phyloP scores from a whole-genome alignment of 2,329 filamentous ascomycete genomes.

The Didymella glomerata region DNA sequence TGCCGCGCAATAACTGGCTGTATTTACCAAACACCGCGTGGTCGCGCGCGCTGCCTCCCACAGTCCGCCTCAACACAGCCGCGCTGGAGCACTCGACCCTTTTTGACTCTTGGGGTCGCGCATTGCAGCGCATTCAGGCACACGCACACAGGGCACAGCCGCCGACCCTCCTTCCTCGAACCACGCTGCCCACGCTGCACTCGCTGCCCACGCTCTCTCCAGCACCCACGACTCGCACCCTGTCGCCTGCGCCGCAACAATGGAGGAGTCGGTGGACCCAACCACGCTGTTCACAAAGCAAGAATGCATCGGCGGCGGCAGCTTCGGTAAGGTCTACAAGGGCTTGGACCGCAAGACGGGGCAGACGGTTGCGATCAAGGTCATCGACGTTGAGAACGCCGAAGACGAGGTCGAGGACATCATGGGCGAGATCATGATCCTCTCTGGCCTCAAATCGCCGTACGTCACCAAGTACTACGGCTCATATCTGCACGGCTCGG shows the following conservation, averaged over 20 bases:
- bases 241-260: not conserved
- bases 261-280: conserved; percentile 73
- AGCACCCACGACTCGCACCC: not conserved
- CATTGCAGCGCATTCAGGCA: not conserved
- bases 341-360: conserved; percentile 94
- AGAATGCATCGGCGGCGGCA: conserved; percentile 81
- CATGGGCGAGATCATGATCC: conserved; percentile 96
- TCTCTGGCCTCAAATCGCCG: conserved; percentile 93
- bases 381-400: conserved; percentile 98
- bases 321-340: conserved; percentile 99
- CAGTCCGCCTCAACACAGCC: not conserved
- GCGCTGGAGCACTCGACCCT: not conserved
- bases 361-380: conserved; percentile 94
- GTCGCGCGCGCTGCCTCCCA: conserved; percentile 2
- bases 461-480: conserved; percentile 99
- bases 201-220: conserved; percentile 1
- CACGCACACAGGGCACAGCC: not conserved
- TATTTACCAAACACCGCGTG: conserved; percentile 27
- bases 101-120: not conserved
- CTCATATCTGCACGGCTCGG: conserved; percentile 92
- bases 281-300: conserved; percentile 90
- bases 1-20: conserved; percentile 17
- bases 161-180: not conserved
- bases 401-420: conserved; percentile 99
- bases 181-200: not conserved